Percentiles rank a stretch among this genome's conserved stretches.
Evolutionary conservation across 2,329 filamentous ascomycete genomes (phyloP).

Genomic region (Stachybotrys echinatus): DNA sequence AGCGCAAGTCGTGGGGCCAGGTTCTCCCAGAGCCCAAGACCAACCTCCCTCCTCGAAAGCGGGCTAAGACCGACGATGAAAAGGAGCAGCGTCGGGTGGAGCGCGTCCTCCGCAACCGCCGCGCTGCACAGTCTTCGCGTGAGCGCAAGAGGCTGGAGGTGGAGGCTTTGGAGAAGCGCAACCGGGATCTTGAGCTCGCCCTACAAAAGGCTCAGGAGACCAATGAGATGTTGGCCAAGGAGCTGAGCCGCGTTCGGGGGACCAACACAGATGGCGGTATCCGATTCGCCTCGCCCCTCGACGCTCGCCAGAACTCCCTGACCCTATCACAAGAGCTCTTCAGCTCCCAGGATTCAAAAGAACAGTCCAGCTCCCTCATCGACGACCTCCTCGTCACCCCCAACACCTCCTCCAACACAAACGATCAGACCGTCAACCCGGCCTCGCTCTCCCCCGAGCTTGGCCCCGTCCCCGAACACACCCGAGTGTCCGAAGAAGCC

Average conservation of each 20-base stretch:
- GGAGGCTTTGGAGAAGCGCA: slow-evolving; percentile 75
- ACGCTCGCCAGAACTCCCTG: slow-evolving; percentile 40
- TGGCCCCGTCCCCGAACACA: slow-evolving; percentile 41
- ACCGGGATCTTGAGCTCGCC: slow-evolving; percentile 62
- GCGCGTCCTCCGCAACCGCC: slow-evolving; percentile 91
- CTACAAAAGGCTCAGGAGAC: slow-evolving; percentile 55
- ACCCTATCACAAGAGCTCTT: slow-evolving; percentile 58
- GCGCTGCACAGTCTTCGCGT: slow-evolving; percentile 91
- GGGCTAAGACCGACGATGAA: slow-evolving; percentile 97
- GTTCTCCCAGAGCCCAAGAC: slow-evolving; percentile 96
- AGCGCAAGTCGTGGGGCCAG: slow-evolving; percentile 98
- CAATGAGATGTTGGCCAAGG: slow-evolving; percentile 42
- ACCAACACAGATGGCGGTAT: slow-evolving; percentile 28
- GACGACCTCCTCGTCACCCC: slow-evolving; percentile 39
- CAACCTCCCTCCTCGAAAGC: slow-evolving; percentile 90
- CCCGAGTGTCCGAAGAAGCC: slow-evolving; percentile 15
- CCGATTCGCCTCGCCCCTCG: slow-evolving; percentile 34
- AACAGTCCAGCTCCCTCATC: slow-evolving; percentile 28
- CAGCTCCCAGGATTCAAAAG: slow-evolving; percentile 33
- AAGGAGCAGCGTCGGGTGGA: slow-evolving; percentile 98
- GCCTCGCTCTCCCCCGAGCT: slow-evolving; percentile 56
- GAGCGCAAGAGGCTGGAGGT: slow-evolving; percentile 88
- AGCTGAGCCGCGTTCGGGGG: slow-evolving; percentile 44
- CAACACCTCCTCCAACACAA: slow-evolving; percentile 9
- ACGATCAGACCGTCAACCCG: slow-evolving; percentile 52